phyloP scores from a whole-genome alignment of 2,329 filamentous ascomycete genomes.

The Colletotrichum cuscutae region DNA sequence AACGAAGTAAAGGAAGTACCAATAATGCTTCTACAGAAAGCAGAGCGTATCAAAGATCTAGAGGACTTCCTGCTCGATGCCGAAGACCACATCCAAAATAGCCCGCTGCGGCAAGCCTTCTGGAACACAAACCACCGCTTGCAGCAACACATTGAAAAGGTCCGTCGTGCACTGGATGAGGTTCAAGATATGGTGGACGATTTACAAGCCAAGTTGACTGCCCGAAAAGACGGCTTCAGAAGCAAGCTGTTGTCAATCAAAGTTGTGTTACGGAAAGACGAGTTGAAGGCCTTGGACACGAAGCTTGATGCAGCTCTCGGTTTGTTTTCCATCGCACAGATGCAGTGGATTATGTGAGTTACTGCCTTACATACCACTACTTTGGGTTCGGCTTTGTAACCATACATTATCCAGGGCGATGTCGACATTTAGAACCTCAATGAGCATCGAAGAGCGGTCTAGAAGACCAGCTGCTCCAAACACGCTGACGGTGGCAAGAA shows the following conservation, averaged over 20 bases:
- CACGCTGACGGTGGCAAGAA: accelerated
- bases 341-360: neutral
- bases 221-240: neutral
- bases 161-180: neutral
- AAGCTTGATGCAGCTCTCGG: neutral
- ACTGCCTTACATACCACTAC: accelerated
- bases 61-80: neutral
- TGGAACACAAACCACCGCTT: neutral
- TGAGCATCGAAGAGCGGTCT: neutral
- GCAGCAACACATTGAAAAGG: neutral
- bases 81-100: neutral
- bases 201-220: neutral
- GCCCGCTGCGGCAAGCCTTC: neutral
- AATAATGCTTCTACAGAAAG: neutral
- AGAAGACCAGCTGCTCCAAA: neutral
- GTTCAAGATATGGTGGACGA: neutral
- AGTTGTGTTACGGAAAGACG: neutral
- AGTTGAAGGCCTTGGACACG: neutral
- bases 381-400: neutral
- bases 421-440: neutral
- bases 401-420: neutral
- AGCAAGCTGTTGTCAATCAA: neutral
- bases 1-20: neutral
- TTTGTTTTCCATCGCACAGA: neutral
- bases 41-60: neutral